Conservation (phyloP, 2,329 filamentous ascomycete species). For the Diaporthe longicolla region DNA sequence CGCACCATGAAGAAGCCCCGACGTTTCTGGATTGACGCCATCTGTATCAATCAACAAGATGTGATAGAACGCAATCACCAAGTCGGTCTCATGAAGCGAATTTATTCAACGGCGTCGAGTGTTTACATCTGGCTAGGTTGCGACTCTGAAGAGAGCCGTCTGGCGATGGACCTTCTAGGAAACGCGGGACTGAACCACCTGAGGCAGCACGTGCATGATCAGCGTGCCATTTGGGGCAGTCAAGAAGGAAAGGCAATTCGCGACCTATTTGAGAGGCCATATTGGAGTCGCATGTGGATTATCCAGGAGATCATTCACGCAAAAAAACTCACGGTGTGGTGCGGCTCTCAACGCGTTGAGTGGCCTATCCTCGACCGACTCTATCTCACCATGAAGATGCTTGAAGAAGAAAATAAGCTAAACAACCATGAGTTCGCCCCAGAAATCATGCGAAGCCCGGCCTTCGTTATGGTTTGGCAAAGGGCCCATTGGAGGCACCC, state of each 20-base stretch:
- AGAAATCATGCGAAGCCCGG: neutral
- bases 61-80: neutral
- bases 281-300: slow-evolving; percentile 30
- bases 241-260: neutral
- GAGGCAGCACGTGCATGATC: neutral
- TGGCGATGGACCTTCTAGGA: slow-evolving; percentile 13
- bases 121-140: slow-evolving; percentile 22
- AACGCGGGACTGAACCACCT: neutral
- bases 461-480: slow-evolving; percentile 26
- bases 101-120: slow-evolving; percentile 1
- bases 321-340: slow-evolving; percentile 14
- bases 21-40: slow-evolving; percentile 25
- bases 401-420: neutral
- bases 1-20: neutral
- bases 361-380: slow-evolving; percentile 5
- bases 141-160: neutral
- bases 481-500: slow-evolving; percentile 20
- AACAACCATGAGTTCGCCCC: neutral
- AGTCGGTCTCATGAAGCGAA: slow-evolving; percentile 10
- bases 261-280: neutral
- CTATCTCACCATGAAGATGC: neutral
- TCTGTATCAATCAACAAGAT: slow-evolving; percentile 19
- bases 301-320: slow-evolving; percentile 32
- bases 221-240: neutral
- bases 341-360: neutral